phyloP scores from a whole-genome alignment of 139 green algal genomes.

The Eudorina sp. region DNA sequence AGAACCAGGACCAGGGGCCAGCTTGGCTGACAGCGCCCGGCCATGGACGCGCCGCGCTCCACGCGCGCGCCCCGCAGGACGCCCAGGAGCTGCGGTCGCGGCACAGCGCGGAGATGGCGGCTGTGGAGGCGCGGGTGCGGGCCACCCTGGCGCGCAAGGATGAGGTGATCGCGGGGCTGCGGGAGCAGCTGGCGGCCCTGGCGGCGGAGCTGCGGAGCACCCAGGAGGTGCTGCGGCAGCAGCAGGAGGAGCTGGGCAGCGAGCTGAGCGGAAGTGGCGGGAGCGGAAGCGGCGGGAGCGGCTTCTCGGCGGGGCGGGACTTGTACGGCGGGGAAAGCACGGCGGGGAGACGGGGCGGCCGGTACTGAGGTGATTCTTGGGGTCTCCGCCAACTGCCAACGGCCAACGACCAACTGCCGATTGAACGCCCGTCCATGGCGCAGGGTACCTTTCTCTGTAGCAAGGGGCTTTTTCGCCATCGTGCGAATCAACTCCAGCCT shows the following conservation, averaged over 20 bases:
- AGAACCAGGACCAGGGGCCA: too few relatives aligned
- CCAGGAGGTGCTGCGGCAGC: slow-evolving; percentile 63
- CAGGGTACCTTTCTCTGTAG: too few relatives aligned
- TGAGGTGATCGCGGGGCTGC: slow-evolving; percentile 59
- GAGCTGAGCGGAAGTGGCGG: not conserved
- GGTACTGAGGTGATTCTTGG: not conserved
- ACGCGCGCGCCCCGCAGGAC: too few relatives aligned
- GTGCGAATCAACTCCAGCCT: too few relatives aligned
- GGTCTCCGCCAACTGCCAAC: too few relatives aligned
- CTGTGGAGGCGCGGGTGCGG: slow-evolving; percentile 55
- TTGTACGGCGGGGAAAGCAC: not conserved
- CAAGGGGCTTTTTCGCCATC: too few relatives aligned
- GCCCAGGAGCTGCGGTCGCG: slow-evolving; percentile 11
- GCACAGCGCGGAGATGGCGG: slow-evolving; percentile 50
- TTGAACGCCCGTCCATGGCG: too few relatives aligned
- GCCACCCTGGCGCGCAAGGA: slow-evolving; percentile 65
- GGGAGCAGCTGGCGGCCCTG: slow-evolving; percentile 58
- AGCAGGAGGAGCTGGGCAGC: slow-evolving; percentile 62
- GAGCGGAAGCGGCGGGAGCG: not conserved
- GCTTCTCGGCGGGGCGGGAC: too few relatives aligned
- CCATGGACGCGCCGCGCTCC: too few relatives aligned
- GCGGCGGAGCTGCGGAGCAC: slow-evolving; percentile 60
- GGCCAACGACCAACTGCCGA: too few relatives aligned
- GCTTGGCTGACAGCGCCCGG: too few relatives aligned
- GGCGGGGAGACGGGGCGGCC: not conserved